Base-by-base conservation (phyloP, 345 rosid genomes). In the Salix arbutifolia region DNA sequence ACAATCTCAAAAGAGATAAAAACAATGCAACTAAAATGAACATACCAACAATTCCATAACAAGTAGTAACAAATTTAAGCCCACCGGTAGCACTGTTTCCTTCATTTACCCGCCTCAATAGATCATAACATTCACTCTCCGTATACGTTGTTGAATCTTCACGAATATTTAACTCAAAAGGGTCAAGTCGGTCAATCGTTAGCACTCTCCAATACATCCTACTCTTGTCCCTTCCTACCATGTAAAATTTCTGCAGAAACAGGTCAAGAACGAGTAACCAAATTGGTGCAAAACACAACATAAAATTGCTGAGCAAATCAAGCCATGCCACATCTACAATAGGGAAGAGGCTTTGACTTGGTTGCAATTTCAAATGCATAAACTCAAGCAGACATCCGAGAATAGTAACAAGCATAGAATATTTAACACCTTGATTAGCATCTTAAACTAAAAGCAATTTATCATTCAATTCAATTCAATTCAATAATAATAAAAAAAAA, bases 51-150 rank as follows among this genome's bases (percentile, higher is more conserved):
- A 96, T 91, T 76, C 99, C 99, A 80, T 92, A 96, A 82, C 97
- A 96, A 74, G 87, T 82, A 18, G 98, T 88, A 21, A 96, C 91
- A 68, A 94, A 90, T 81, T 88, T 91, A 18, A 96, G 87, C 50
- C 99, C 99, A 33, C 99, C 99, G 0, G 98, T 96, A 6, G 94
- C 81, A 74, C 76, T 87, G 87, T 96, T 96, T 68, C 99, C 99
- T 85, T 94, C 98, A 18, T 93, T 90, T 83, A 96, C 89, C 81
- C 97, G 91, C 78, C 88, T 89, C 56, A 96, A 83, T 79, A 96
- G 75, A 73, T 94, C 97, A 35, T 85, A 87, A 72, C 97, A 92
- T 83, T 96, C 90, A 4, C 81, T 69, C 77, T 92, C 92, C 0
- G 93, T 79, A 72, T 96, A 96, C 0, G 88, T 85, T 62, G 97